These are phyloP conservation scores for Mycena alexandri DNA, from an alignment of 768 basidiomycete species.

Conservation along the genomic window DNA sequence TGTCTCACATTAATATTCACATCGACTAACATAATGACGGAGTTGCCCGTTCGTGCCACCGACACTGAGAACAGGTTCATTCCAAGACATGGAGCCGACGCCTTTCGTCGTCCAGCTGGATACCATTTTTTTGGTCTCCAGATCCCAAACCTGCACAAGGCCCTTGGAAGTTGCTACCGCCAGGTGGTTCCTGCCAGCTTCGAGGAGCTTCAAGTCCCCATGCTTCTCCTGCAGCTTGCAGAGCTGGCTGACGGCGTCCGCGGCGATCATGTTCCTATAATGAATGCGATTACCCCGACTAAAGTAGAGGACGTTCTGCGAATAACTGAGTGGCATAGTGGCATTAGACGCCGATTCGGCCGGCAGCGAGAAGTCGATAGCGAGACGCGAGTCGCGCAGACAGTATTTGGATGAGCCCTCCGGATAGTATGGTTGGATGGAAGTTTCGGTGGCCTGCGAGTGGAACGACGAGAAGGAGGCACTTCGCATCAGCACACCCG, in stretches of 20 bases:
- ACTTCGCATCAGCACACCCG: conserved; percentile 42
- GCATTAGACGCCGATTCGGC: conserved; percentile 14
- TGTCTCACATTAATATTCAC: too few relatives aligned
- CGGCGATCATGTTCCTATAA: conserved; percentile 58
- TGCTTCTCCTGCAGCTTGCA: conserved; percentile 62
- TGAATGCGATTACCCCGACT: conserved; percentile 69
- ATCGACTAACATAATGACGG: conserved; percentile 60
- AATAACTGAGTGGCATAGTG: conserved; percentile 55
- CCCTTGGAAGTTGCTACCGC: conserved; percentile 75
- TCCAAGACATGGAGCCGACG: conserved; percentile 76
- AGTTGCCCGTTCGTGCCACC: conserved; percentile 80
- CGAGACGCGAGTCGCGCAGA: conserved; percentile 50
- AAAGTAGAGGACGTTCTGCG: conserved; percentile 55
- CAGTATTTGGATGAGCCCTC: conserved; percentile 51
- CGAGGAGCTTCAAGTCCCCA: conserved; percentile 60
- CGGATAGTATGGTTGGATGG: conserved; percentile 46
- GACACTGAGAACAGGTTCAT: conserved; percentile 71
- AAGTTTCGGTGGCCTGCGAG: conserved; percentile 34
- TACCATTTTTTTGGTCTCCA: conserved; percentile 66
- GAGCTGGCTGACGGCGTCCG: conserved; percentile 53
- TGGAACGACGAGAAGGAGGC: conserved; percentile 43
- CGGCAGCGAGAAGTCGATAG: conserved; percentile 50
- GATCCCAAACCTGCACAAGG: conserved; percentile 80
- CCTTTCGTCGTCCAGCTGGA: conserved; percentile 69
- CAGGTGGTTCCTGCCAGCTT: conserved; percentile 56